Percentiles rank a stretch among this genome's conserved stretches.
phyloP scores from a whole-genome alignment of 495 filamentous ascomycete species.

The Daldinia childiae region DNA sequence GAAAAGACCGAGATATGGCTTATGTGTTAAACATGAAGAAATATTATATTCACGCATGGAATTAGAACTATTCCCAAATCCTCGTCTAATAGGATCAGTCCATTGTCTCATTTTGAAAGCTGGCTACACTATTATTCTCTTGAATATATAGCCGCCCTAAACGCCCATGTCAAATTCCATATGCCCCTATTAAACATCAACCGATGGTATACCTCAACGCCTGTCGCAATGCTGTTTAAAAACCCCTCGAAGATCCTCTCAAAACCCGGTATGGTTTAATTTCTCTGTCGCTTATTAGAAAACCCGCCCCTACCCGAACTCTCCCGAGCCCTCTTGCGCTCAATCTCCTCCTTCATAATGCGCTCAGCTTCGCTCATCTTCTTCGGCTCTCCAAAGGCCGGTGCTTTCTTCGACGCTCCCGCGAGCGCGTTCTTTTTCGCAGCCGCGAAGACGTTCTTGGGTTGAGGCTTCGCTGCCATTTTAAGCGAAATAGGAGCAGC shows the following conservation, averaged over 20 bases:
- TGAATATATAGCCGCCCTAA: not conserved
- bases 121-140: not conserved
- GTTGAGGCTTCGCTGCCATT: constrained; percentile 64
- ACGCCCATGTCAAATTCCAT: constrained; percentile 8
- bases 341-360: constrained; percentile 88
- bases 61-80: not conserved
- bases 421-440: constrained; percentile 66
- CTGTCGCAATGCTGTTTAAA: not conserved
- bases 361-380: constrained; percentile 90
- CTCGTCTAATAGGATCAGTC: not conserved
- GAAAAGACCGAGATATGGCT: not conserved
- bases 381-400: constrained; percentile 65
- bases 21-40: not conserved
- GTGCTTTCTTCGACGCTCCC: constrained; percentile 63
- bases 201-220: constrained; percentile 41
- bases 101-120: too few relatives aligned
- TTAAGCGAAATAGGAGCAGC: constrained; percentile 63
- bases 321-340: constrained; percentile 70
- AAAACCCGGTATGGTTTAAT: constrained; percentile 25
- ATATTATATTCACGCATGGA: not conserved
- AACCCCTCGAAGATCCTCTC: not conserved
- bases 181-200: not conserved
- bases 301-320: constrained; percentile 44
- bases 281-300: constrained; percentile 52
- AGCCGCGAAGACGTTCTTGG: constrained; percentile 85